Base-by-base conservation (phyloP, 805 yeast genomes). In the Pichia californica region DNA sequence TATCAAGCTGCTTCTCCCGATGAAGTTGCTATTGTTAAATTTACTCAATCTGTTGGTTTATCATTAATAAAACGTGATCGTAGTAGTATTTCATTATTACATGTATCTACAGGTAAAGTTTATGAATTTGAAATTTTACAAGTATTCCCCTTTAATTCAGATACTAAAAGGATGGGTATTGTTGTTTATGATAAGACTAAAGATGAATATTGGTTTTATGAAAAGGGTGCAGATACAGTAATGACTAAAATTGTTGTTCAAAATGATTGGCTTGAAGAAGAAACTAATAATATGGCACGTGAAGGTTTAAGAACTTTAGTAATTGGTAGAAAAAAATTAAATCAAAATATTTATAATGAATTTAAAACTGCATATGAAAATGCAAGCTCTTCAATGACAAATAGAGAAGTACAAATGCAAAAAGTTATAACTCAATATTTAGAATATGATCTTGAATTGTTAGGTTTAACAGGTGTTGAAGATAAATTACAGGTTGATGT, bases 1-100 rank as follows among this genome's bases (percentile, higher is more conserved):
- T 93, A 89, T 60, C 99, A 93, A 64, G 99, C 99, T 0, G 97
- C 98, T 0, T 89, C 97, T 0, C 99, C 99, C 0, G 99, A 93
- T 68, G 99, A 93, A 61, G 81, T 93, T 53, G 99, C 99, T 25
- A 93, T 93, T 50, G 98, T 93, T 16, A 83, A 83, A 56, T 93
- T 88, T 66, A 86, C 96, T 1, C 94, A 88, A 50, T 61, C 69
- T 2, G 91, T 89, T 26, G 99, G 99, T 0, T 68, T 93, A 29
- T 76, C 88, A 7, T 70, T 93, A 36, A 72, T 78, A 47, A 81
- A 77, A 55, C 77, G 99, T 55, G 99, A 93, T 61, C 76, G 99
- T 45, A 74, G 74, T 43, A 76, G 81, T 7, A 74, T 93, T 52
- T 71, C 86, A 0, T 63, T 93, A 38, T 57, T 77, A 28, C 95